These are phyloP conservation scores for Pulveroboletus sp. DNA, from an alignment of 768 basidiomycete genomes.

Conservation along the genomic window DNA sequence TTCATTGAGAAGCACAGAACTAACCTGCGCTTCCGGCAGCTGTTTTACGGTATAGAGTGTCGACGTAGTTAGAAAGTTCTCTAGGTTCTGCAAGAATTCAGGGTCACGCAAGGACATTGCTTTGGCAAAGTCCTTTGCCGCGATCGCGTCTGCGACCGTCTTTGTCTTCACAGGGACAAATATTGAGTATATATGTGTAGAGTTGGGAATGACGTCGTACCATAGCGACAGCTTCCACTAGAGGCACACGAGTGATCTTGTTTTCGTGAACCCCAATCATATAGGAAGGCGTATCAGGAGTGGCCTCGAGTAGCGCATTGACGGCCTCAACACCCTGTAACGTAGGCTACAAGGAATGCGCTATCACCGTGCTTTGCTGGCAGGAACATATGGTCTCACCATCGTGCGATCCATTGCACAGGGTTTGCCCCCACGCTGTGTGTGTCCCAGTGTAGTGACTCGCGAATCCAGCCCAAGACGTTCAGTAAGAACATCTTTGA, in stretches of 20 bases:
- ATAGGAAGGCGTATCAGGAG: conserved; percentile 87
- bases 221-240: conserved; percentile 91
- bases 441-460: conserved; percentile 96
- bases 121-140: conserved; percentile 74
- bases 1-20: background rate
- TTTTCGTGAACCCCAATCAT: conserved; percentile 97
- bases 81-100: conserved; percentile 82
- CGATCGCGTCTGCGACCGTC: conserved; percentile 78
- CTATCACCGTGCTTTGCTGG: conserved; percentile 2
- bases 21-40: conserved; percentile 49
- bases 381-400: conserved; percentile 40
- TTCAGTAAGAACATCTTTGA: conserved; percentile 85
- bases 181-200: conserved; percentile 2
- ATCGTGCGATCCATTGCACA: conserved; percentile 91
- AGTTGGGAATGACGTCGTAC: conserved; percentile 33
- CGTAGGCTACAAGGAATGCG: conserved; percentile 60
- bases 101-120: conserved; percentile 88
- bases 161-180: conserved; percentile 55
- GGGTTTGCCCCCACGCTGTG: conserved; percentile 90
- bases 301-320: conserved; percentile 78
- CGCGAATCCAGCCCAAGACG: conserved; percentile 89
- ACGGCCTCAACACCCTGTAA: conserved; percentile 96
- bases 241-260: conserved; percentile 86
- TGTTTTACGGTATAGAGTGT: conserved; percentile 48
- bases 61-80: conserved; percentile 80